Base-by-base conservation (phyloP, 768 basidiomycete species). In the Suillus spraguei region DNA sequence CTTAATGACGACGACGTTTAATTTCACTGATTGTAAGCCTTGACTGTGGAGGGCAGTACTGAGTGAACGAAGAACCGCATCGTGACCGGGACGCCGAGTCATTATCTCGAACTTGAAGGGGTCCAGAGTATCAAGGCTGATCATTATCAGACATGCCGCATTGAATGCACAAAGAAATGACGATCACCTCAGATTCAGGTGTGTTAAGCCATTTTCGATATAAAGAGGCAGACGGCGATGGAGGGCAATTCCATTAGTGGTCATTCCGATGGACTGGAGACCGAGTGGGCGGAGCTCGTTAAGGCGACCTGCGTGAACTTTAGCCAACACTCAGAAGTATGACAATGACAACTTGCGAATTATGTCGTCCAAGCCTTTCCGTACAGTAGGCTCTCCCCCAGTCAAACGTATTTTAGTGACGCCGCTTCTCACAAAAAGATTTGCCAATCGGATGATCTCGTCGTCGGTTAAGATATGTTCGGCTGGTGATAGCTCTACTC, bases 371-470 rank as follows among this genome's bases (percentile, higher is more conserved):
- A 94, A 80, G 7, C 87, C 91, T 74, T 87, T 92, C 54, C 95
- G 82, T 36, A 96, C 81, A 0, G 90, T 94, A 1, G 94, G 94
- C 69, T 95, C 94, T 35, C 95, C 93, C 2, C 93, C 94, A 0
- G 94, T 96, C 50, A 97, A 75, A 8, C 94, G 80, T 65, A 97
- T 94, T 75, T 97, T 97, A 35, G 83, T 90, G 38, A 97, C 89
- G 5, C 95, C 95, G 70, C 85, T 86, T 68, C 80, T 81, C 0
- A 96, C 92, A 66, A 96, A 97, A 20, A 96, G 76, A 20, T 81
- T 75, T 5, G 91, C 90, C 1, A 94, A 81, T 55, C 89, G 85
- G 47, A 91, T 72, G 35, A 95, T 77, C 72, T 96, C 93, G 59
- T 87, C 83, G 65, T 94, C 87, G 0, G 90, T 87, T 44, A 96